Evolutionary conservation across 495 filamentous ascomycete species (phyloP).

Genomic region (Platismatia glauca): DNA sequence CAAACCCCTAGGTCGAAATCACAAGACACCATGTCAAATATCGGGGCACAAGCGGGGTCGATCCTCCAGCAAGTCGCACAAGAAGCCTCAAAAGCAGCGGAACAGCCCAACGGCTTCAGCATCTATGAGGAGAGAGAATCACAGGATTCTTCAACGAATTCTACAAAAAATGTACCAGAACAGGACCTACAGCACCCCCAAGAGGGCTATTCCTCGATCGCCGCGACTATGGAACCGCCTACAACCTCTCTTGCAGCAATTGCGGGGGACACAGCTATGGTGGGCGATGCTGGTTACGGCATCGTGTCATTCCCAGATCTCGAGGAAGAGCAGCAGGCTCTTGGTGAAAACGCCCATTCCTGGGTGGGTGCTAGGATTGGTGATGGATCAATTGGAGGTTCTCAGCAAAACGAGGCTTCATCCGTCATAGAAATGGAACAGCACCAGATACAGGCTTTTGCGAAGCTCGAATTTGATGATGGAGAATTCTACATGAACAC

Average conservation of each 20-base stretch:
- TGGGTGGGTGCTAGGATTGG: background rate
- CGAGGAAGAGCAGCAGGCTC: background rate
- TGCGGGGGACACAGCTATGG: background rate
- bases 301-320: background rate
- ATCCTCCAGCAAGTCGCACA: conserved; percentile 13
- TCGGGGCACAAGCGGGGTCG: background rate
- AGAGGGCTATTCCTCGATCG: background rate
- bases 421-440: conserved; percentile 38
- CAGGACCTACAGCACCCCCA: background rate
- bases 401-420: conserved; percentile 17
- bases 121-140: background rate
- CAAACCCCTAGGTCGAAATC: background rate
- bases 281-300: background rate
- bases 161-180: background rate
- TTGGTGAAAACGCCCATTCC: background rate
- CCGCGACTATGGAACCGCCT: background rate
- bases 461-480: conserved; percentile 62
- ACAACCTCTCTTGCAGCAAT: background rate
- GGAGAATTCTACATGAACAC: conserved; percentile 67
- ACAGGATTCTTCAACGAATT: background rate
- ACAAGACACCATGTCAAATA: background rate
- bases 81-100: conserved; percentile 10
- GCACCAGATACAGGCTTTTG: conserved; percentile 51
- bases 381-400: background rate
- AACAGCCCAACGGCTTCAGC: background rate